A percentile compares a stretch with the other conserved stretches of the same genome.
Evolutionary conservation across 2,329 filamentous ascomycete genomes (phyloP).

Genomic region (Plectosphaerella sp.): DNA sequence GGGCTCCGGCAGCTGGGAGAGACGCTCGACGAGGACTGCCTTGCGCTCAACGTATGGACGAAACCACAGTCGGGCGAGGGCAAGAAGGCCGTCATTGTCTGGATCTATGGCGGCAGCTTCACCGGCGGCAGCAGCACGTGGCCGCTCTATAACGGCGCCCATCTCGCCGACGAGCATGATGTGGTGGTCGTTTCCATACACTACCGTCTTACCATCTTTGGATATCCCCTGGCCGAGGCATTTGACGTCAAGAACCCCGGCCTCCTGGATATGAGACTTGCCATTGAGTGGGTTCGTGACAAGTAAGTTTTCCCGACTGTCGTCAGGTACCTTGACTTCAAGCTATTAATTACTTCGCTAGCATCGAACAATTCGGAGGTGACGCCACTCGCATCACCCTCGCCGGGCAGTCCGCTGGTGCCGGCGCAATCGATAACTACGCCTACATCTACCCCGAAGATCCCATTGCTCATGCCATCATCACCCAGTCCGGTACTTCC

Average conservation of each 20-base stretch:
- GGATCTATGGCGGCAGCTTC: slow-evolving; percentile 39
- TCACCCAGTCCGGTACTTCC: neutral
- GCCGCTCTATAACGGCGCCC: neutral
- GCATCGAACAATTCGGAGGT: slow-evolving; percentile 44
- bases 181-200: neutral
- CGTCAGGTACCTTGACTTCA: too few relatives aligned
- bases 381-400: slow-evolving; percentile 38
- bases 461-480: neutral
- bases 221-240: neutral
- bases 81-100: slow-evolving; percentile 37
- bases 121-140: neutral
- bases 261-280: slow-evolving; percentile 47
- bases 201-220: neutral
- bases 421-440: slow-evolving; percentile 1
- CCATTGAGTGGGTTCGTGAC: slow-evolving; percentile 45
- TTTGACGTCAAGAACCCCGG: slow-evolving; percentile 35
- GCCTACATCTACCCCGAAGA: neutral
- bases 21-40: slow-evolving; percentile 26
- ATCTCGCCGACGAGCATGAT: neutral
- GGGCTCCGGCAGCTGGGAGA: neutral
- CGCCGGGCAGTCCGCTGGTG: slow-evolving; percentile 42
- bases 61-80: slow-evolving; percentile 22
- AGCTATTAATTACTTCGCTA: too few relatives aligned
- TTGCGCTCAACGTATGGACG: slow-evolving; percentile 33
- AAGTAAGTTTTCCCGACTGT: slow-evolving; percentile 20